phyloP scores from a whole-genome alignment of 2,329 filamentous ascomycete genomes.

The Pyrenophora graminea region DNA sequence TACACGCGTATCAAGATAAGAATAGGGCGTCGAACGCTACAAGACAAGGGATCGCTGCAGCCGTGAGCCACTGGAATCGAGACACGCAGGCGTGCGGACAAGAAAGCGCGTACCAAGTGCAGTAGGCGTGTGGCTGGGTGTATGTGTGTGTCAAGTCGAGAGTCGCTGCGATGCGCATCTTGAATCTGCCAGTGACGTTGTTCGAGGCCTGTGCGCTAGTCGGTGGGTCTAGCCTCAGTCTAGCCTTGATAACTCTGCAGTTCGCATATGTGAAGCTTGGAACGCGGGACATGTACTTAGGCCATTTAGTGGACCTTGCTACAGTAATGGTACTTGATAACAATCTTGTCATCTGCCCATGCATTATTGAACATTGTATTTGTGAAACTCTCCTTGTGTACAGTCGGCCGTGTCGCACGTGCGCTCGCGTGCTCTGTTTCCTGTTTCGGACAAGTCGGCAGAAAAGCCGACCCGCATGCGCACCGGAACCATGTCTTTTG shows the following conservation, averaged over 20 bases:
- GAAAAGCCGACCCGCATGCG: background rate
- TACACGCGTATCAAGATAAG: constrained; percentile 3
- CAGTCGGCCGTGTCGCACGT: too few relatives aligned
- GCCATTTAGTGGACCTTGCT: background rate
- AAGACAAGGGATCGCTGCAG: constrained; percentile 1
- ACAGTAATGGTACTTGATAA: too few relatives aligned
- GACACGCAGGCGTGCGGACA: constrained; percentile 1
- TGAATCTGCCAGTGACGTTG: constrained; percentile 13
- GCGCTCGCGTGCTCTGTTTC: constrained; percentile 15
- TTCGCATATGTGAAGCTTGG: constrained; percentile 6
- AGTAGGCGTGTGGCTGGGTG: background rate
- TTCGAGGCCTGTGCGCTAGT: constrained; percentile 6
- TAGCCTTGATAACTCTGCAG: constrained; percentile 7
- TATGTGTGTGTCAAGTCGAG: background rate
- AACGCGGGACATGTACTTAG: background rate
- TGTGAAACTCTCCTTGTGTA: background rate
- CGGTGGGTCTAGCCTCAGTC: background rate
- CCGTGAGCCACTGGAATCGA: constrained; percentile 9
- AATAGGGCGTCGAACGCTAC: constrained; percentile 5
- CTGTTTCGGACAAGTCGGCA: constrained; percentile 3
- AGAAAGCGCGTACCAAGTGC: background rate
- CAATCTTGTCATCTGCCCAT: too few relatives aligned
- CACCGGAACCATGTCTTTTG: background rate
- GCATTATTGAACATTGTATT: too few relatives aligned
- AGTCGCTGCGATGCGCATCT: constrained; percentile 1